A percentile compares a stretch with the other conserved stretches of the same genome.
These are phyloP conservation scores for Fragilaria radians DNA, from an alignment of 108 stramenopile genomes.

Conservation along the genomic window DNA sequence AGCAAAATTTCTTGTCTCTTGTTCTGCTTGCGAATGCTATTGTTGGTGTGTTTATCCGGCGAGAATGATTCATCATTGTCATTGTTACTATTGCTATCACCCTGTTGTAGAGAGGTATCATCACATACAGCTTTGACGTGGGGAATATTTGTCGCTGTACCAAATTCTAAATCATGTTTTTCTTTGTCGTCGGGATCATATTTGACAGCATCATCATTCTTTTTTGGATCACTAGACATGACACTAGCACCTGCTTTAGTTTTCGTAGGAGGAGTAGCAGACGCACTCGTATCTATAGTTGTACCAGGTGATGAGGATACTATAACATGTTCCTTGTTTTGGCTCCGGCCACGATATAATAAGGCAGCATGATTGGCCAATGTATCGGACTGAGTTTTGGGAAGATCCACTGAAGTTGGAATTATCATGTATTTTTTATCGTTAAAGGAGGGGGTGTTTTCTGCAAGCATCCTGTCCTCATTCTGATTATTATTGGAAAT, in stretches of 20 bases:
- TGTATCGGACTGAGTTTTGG: neutral
- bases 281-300: no score
- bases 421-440: neutral
- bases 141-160: no score
- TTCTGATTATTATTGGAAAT: neutral
- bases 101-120: no score
- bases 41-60: neutral
- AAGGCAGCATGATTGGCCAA: conserved; percentile 1
- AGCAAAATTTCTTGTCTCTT: neutral
- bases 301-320: no score
- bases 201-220: neutral
- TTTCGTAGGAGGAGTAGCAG: no score
- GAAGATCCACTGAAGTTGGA: neutral
- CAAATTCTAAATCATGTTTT: no score
- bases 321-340: no score
- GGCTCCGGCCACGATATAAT: neutral
- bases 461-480: neutral
- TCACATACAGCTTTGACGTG: no score
- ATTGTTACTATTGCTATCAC: no score
- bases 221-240: neutral
- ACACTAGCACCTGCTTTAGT: no score
- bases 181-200: neutral
- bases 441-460: neutral
- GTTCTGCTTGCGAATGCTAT: neutral
- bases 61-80: neutral